phyloP scores from a whole-genome alignment of 768 basidiomycete species.

The Pulveroboletus sp. region DNA sequence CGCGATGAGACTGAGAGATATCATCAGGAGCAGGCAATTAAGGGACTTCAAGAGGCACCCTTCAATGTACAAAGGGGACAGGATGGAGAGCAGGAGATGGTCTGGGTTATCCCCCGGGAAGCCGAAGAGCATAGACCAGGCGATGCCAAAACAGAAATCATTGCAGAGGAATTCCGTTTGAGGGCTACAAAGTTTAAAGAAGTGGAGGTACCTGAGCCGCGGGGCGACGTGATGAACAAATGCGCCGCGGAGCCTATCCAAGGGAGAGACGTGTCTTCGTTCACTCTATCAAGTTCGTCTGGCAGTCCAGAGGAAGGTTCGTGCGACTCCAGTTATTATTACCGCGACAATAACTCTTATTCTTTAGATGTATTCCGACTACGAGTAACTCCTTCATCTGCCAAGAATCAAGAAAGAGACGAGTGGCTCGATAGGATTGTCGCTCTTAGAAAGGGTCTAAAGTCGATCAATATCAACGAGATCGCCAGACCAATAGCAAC shows the following conservation, averaged over 20 bases:
- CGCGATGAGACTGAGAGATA: conserved; percentile 27
- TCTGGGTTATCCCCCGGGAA: background rate
- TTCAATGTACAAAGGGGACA: background rate
- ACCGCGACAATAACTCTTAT: conserved; percentile 3
- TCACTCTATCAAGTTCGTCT: background rate
- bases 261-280: background rate
- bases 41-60: background rate
- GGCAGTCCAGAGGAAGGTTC: conserved; percentile 22
- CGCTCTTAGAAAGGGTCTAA: conserved; percentile 53
- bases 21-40: conserved; percentile 10
- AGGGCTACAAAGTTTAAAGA: background rate
- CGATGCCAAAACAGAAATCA: conserved; percentile 1
- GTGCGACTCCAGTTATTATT: conserved; percentile 1
- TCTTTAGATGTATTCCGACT: conserved; percentile 55
- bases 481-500: conserved; percentile 39
- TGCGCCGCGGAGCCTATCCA: background rate
- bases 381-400: conserved; percentile 32
- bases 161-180: background rate
- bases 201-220: background rate
- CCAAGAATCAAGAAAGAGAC: conserved; percentile 37
- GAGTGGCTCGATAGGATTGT: conserved; percentile 49
- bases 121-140: background rate
- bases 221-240: background rate
- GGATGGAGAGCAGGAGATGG: background rate
- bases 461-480: conserved; percentile 56